These are phyloP conservation scores for Akebia trifoliata DNA, from an alignment of 164 flowering plant genomes.

Conservation along the genomic window DNA sequence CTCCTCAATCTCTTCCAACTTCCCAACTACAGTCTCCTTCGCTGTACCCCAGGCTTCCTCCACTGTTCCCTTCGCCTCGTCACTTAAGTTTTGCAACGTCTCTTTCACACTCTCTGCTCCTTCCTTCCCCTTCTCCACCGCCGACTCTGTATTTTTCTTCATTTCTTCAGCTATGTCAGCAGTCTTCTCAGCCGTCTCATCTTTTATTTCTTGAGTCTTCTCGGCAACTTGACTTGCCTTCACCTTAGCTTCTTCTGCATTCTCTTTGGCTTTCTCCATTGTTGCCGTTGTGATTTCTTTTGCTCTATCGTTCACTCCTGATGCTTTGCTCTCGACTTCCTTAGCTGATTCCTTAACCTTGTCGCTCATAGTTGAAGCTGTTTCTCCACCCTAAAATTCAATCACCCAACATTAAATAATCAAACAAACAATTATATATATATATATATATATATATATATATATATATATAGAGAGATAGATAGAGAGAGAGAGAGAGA, in stretches of 20 bases:
- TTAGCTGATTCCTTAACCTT: neutral
- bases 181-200: slow-evolving; percentile 13
- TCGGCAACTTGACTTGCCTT: too few species aligned
- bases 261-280: slow-evolving; percentile 9
- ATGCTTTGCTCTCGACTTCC: neutral
- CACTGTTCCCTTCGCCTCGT: neutral
- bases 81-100: too few species aligned
- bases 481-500: too few species aligned
- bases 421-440: neutral
- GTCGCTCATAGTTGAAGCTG: slow-evolving; percentile 5
- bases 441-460: too few species aligned
- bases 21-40: too few species aligned
- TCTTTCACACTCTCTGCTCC: neutral
- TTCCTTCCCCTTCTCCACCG: slow-evolving; percentile 15
- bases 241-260: slow-evolving; percentile 9
- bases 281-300: neutral
- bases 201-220: slow-evolving; percentile 9
- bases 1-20: too few species aligned
- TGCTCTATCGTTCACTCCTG: slow-evolving; percentile 5
- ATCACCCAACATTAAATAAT: neutral
- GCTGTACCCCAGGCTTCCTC: too few species aligned
- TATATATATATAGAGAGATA: too few species aligned
- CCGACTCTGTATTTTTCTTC: slow-evolving; percentile 18
- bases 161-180: neutral
- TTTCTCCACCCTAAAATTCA: too few species aligned